Conservation (phyloP, 2,329 filamentous ascomycete genomes). For the Talaromyces verruculosus region DNA sequence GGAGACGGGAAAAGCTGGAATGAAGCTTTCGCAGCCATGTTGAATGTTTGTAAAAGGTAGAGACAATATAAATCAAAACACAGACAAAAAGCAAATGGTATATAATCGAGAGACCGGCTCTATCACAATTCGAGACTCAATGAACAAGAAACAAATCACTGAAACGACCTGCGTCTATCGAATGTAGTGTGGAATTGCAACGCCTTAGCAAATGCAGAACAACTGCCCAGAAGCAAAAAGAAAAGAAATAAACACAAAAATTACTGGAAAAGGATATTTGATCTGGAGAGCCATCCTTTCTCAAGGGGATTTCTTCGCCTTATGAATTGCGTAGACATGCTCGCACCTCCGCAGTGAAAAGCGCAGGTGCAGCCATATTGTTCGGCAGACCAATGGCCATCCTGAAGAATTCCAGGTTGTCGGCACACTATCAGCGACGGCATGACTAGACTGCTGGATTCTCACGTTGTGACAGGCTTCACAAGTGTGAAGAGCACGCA, state of each 20-base stretch:
- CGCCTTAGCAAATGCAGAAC: slow-evolving; percentile 10
- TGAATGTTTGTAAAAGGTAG: not conserved
- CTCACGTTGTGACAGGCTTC: slow-evolving; percentile 7
- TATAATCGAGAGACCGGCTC: slow-evolving; percentile 21
- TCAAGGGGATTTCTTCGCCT: slow-evolving; percentile 5
- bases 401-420: slow-evolving; percentile 18
- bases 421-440: slow-evolving; percentile 7
- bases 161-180: slow-evolving; percentile 17
- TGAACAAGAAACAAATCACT: slow-evolving; percentile 4
- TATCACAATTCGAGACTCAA: not conserved
- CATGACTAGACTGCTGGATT: not conserved
- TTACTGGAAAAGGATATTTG: slow-evolving; percentile 6
- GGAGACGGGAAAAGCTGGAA: slow-evolving; percentile 45
- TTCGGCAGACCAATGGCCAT: slow-evolving; percentile 10
- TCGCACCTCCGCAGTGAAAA: not conserved
- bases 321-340: slow-evolving; percentile 12
- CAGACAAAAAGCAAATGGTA: not conserved
- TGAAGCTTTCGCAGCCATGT: slow-evolving; percentile 33
- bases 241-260: slow-evolving; percentile 8
- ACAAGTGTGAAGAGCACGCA: slow-evolving; percentile 14
- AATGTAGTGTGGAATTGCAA: slow-evolving; percentile 5
- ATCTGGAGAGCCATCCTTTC: not conserved
- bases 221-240: not conserved
- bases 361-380: not conserved
- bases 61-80: not conserved